Percentiles rank a stretch among this genome's conserved stretches.
These are phyloP conservation scores for Amanita phalloides DNA, from an alignment of 768 basidiomycete species.

Conservation along the genomic window DNA sequence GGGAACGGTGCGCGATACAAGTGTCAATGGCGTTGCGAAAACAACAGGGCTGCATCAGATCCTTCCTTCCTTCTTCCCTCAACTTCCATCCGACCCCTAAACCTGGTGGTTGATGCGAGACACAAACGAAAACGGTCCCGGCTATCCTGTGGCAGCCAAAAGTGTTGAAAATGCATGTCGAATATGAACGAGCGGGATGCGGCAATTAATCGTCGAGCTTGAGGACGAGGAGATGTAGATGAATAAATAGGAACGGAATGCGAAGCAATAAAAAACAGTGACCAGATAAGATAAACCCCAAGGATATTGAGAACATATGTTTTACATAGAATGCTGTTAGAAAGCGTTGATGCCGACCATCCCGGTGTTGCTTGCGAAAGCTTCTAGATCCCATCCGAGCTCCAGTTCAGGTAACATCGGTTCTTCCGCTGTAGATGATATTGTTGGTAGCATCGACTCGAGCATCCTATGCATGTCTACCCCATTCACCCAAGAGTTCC, in stretches of 20 bases:
- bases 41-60: conserved; percentile 5
- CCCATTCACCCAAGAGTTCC: conserved; percentile 28
- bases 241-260: background rate
- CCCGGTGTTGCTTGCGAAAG: background rate
- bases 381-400: conserved; percentile 4
- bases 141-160: background rate
- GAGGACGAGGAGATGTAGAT: background rate
- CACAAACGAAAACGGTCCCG: background rate
- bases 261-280: background rate
- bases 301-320: conserved; percentile 2
- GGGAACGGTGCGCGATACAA: background rate
- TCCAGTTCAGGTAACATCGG: background rate
- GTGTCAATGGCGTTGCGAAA: background rate
- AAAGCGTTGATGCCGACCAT: conserved; percentile 3
- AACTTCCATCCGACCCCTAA: conserved; percentile 4
- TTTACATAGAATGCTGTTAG: background rate
- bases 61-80: conserved; percentile 5
- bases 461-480: conserved; percentile 53
- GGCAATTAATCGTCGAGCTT: background rate
- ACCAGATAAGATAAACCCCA: background rate
- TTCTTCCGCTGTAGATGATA: background rate
- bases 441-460: conserved; percentile 22
- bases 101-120: background rate
- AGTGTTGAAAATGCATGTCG: background rate
- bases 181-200: background rate